A percentile compares a stretch with the other conserved stretches of the same genome.
Conservation (phyloP, 1,284 basidiomycete genomes). For the Ceratobasidium sp. region DNA sequence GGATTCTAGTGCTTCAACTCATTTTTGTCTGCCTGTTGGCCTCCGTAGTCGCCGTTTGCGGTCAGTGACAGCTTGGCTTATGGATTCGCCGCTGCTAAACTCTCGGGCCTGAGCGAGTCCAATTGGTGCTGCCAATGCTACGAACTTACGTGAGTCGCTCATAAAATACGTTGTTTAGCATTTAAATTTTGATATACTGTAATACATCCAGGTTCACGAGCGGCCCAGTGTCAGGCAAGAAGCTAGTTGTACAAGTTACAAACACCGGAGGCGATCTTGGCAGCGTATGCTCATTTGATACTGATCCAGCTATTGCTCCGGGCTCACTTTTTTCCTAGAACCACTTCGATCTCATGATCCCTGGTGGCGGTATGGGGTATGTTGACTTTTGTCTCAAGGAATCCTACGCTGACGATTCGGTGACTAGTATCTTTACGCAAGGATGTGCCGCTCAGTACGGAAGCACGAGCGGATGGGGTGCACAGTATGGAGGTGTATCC, state of each 20-base stretch:
- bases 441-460: constrained; percentile 43
- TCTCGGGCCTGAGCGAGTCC: constrained; percentile 39
- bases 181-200: background rate
- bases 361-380: constrained; percentile 43
- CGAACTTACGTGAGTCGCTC: constrained; percentile 39
- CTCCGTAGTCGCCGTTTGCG: constrained; percentile 40
- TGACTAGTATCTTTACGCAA: constrained; percentile 27
- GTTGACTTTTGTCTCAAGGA: too few relatives aligned
- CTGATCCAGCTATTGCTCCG: too few relatives aligned
- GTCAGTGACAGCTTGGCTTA: constrained; percentile 41
- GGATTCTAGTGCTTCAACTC: too few relatives aligned
- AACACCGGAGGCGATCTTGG: constrained; percentile 44
- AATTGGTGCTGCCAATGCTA: constrained; percentile 44
- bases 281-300: constrained; percentile 14
- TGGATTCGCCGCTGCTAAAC: constrained; percentile 43
- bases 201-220: constrained; percentile 39
- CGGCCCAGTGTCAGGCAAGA: constrained; percentile 42
- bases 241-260: constrained; percentile 42
- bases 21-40: too few relatives aligned
- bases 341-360: constrained; percentile 44
- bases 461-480: constrained; percentile 39
- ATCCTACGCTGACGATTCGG: background rate
- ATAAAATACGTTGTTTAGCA: background rate
- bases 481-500: constrained; percentile 41
- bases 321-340: constrained; percentile 7